phyloP scores from a whole-genome alignment of 257 asterid genomes.

The Solanum tarapatanum region DNA sequence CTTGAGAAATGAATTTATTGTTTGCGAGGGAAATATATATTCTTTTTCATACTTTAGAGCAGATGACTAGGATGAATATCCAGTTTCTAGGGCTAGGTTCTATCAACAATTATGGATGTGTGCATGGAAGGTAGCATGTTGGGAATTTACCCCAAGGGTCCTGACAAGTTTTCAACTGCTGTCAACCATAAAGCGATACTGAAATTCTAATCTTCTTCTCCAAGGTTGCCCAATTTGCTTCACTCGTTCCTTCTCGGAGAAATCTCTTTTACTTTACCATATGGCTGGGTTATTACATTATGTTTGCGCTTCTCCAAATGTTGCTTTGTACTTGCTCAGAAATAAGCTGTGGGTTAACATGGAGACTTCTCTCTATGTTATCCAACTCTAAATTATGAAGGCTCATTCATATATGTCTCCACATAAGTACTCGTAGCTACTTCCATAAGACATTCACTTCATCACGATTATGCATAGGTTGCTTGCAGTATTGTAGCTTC shows the following conservation, averaged over 20 bases:
- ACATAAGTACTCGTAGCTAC: neutral
- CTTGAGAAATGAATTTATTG: neutral
- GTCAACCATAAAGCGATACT: neutral
- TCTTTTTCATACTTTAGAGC: neutral
- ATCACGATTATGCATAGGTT: neutral
- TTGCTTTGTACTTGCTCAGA: neutral
- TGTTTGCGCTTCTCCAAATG: neutral
- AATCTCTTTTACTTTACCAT: neutral
- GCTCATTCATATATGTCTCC: neutral
- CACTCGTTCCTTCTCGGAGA: neutral
- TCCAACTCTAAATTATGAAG: neutral
- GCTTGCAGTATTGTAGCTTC: neutral
- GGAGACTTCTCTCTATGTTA: neutral
- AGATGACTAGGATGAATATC: neutral
- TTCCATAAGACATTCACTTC: neutral
- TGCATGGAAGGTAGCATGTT: neutral
- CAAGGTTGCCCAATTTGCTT: neutral
- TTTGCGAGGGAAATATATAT: neutral
- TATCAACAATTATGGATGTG: neutral
- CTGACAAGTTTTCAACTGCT: neutral
- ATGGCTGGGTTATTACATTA: neutral
- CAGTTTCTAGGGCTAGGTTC: neutral
- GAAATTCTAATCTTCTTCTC: neutral
- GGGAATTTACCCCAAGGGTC: neutral
- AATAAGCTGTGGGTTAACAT: neutral